Percentiles rank a stretch among this genome's conserved stretches.
phyloP scores from a whole-genome alignment of 2,329 filamentous ascomycete genomes.

The Cytospora leucostoma region DNA sequence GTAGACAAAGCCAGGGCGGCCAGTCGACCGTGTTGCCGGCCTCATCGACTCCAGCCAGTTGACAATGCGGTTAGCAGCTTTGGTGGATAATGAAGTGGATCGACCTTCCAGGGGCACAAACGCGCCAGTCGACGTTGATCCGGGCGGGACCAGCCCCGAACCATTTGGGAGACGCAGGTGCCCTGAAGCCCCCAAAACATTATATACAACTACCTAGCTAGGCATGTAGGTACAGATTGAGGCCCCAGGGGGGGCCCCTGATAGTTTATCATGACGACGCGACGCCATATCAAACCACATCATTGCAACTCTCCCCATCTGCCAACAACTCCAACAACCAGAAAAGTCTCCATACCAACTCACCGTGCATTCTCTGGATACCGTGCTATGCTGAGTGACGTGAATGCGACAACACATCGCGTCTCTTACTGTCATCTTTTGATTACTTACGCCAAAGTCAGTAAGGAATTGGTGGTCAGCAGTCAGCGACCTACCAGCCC shows the following conservation, averaged over 20 bases:
- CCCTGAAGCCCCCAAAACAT: not conserved
- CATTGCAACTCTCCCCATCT: no score
- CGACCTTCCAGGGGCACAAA: not conserved
- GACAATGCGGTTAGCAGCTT: not conserved
- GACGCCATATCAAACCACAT: not conserved
- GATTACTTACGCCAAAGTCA: not conserved
- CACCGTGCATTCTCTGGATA: no score
- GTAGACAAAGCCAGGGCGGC: no score
- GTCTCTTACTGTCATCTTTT: not conserved
- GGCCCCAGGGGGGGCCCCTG: not conserved
- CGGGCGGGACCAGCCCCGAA: not conserved
- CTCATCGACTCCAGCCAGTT: not conserved
- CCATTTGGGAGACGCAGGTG: not conserved
- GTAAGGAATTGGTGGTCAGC: not conserved
- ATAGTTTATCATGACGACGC: not conserved
- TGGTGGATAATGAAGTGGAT: not conserved
- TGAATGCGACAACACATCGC: not conserved
- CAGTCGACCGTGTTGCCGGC: not conserved
- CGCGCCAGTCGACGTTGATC: not conserved
- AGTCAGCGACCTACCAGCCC: constrained; percentile 6
- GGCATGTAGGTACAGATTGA: no score
- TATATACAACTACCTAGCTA: no score
- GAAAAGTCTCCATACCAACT: no score
- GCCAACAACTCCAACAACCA: no score
- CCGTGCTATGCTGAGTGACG: no score